Percentiles rank a stretch among this genome's conserved stretches.
Conservation (phyloP, 345 rosid genomes). For the Dimocarpus longan region DNA sequence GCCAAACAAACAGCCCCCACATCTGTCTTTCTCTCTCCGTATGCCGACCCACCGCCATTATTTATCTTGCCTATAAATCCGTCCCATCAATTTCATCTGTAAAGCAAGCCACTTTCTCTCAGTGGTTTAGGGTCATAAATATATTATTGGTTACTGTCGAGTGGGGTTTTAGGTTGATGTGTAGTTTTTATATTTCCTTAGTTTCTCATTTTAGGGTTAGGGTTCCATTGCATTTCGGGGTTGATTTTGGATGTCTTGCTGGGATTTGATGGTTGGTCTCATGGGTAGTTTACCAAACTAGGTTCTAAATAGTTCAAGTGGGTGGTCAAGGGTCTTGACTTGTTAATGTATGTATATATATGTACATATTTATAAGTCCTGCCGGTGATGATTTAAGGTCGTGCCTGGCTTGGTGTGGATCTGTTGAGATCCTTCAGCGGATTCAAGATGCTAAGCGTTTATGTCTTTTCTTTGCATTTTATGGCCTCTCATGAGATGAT, state of each 20-base stretch:
- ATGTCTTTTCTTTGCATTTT: too few species aligned
- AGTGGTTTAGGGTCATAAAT: background rate
- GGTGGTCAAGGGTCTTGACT: background rate
- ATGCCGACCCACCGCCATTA: constrained; percentile 4
- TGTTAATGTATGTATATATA: background rate
- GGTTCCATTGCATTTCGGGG: background rate
- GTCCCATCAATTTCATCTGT: background rate
- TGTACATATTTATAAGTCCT: too few species aligned
- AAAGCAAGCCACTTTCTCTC: background rate
- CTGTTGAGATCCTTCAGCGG: background rate
- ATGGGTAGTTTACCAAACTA: background rate
- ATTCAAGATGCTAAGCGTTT: background rate
- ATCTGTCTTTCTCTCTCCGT: background rate
- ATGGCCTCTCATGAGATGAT: background rate
- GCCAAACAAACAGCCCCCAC: constrained; percentile 9
- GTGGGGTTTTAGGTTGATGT: background rate
- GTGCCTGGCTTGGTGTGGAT: background rate
- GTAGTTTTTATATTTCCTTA: background rate
- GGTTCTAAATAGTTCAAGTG: background rate
- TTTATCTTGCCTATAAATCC: background rate
- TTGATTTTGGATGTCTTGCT: background rate
- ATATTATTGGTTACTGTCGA: background rate
- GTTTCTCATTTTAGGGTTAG: background rate
- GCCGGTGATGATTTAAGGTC: background rate
- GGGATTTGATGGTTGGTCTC: background rate